Base-by-base conservation (phyloP, 805 yeast genomes). In the Myxozyma geophila region DNA sequence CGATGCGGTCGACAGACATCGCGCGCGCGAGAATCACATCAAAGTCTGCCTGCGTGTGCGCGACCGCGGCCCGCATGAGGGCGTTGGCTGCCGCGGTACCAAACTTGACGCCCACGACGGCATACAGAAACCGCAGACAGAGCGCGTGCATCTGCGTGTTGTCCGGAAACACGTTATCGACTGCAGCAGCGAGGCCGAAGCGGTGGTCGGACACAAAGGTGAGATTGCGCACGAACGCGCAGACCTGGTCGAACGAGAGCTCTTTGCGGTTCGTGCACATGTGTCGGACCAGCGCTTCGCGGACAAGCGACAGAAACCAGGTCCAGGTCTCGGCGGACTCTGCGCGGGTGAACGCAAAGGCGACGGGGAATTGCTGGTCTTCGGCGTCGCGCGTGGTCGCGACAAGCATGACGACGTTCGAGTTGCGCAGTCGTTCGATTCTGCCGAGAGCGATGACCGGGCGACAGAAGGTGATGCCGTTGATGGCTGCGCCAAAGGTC, bases 331-430 rank as follows among this genome's bases (percentile, higher is more conserved):
- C 57, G 9, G 49, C 49, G 12, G 43, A 36, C 23, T 58, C 59
- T n/a, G 35, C 9, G 10, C 60, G 53, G 15, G 54, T 52, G 23
- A 63, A 40, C 5, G 63, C 63, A 23, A 58, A 59, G 7, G 63
- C 66, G 21, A 63, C 52, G 4, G 60, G 60, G 37, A 63, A 47
- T 23, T 58, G 60, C 41, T 59, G 53, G 37, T 63, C 58, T 23
- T 63, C 63, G 9, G 60, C 66, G 28, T 63, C 66, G 33, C 66
- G 54, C 13, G 60, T 50, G 10, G 58, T 50, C 17, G 66, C 66
- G 9, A 52, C 47, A 13, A 61, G 52, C 40, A 63, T n/a, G 6
- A 23, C 40, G 7, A 59, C 52, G 46, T 63, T 59, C 15, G 63
- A 44, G 12, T 53, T 51, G n/a, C 58, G 59, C 39, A 61, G 21